Evolutionary conservation across 2,329 filamentous ascomycete species (phyloP).

Genomic region (Arthrobotrys entomopaga): DNA sequence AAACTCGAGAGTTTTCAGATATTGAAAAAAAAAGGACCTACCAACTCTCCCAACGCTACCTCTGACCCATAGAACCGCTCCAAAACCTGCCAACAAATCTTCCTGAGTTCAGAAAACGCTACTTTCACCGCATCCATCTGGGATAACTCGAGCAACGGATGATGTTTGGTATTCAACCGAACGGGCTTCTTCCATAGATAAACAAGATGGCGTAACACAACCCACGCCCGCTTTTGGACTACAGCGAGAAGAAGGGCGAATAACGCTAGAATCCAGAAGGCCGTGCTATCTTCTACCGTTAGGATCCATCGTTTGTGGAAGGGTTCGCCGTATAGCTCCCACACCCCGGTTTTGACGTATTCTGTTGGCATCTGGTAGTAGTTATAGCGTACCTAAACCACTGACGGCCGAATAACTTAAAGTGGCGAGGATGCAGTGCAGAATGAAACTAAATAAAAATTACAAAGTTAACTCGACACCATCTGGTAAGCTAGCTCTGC

Average conservation of each 20-base stretch:
- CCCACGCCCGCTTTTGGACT: neutral
- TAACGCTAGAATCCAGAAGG: conserved; percentile 6
- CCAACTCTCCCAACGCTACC: too few relatives aligned
- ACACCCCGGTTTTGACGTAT: conserved; percentile 4
- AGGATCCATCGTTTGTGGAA: conserved; percentile 14
- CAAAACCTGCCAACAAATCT: neutral
- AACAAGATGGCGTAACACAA: neutral
- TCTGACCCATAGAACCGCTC: too few relatives aligned
- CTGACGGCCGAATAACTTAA: too few relatives aligned
- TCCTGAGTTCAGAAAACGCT: neutral
- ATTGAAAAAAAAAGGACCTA: too few relatives aligned
- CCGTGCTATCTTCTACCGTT: neutral
- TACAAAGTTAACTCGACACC: too few relatives aligned
- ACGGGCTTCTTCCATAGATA: neutral
- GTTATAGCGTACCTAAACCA: too few relatives aligned
- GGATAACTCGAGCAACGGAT: neutral
- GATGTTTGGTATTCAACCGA: neutral
- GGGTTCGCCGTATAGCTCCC: conserved; percentile 9
- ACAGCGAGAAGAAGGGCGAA: neutral
- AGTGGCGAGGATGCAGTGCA: too few relatives aligned
- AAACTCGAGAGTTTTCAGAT: too few relatives aligned
- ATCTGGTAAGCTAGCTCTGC: too few relatives aligned
- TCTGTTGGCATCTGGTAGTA: conserved; percentile 3
- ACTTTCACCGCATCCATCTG: conserved; percentile 3
- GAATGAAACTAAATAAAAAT: too few relatives aligned